Evolutionary conservation across 768 basidiomycete species (phyloP).

Genomic region (Gymnopilus dilepis): DNA sequence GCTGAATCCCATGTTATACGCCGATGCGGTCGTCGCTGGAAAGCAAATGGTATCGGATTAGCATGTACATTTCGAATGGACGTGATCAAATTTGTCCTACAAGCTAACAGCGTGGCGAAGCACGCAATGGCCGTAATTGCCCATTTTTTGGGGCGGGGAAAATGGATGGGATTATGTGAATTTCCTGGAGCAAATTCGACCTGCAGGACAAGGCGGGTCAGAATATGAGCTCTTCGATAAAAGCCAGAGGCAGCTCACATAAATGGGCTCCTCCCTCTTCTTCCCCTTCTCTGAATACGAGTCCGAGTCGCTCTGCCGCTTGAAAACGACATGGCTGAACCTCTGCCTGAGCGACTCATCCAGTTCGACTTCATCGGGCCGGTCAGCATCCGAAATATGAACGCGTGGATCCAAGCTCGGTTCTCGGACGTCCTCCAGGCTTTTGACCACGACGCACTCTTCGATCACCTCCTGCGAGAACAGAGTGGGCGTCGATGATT

Average conservation of each 20-base stretch:
- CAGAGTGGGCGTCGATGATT: constrained; percentile 27
- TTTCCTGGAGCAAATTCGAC: constrained; percentile 33
- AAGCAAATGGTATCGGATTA: constrained; percentile 24
- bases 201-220: constrained; percentile 16
- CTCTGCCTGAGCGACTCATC: constrained; percentile 39
- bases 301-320: neutral
- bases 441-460: constrained; percentile 33
- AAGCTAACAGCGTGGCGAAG: constrained; percentile 51
- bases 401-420: constrained; percentile 44
- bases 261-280: constrained; percentile 24
- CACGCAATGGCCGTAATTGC: constrained; percentile 52
- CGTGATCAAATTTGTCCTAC: too few relatives aligned
- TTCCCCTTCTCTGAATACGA: constrained; percentile 19
- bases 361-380: constrained; percentile 35
- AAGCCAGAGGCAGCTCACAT: constrained; percentile 21
- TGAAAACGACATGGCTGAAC: constrained; percentile 36
- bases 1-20: constrained; percentile 60
- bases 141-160: constrained; percentile 47
- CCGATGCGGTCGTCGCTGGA: constrained; percentile 54
- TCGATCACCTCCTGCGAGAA: constrained; percentile 13
- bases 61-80: too few relatives aligned
- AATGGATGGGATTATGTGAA: constrained; percentile 43
- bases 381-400: constrained; percentile 29
- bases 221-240: neutral
- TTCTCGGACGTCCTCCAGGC: constrained; percentile 36